Conservation (phyloP, 2,329 filamentous ascomycete genomes). For the Sarocladium kiliense region DNA sequence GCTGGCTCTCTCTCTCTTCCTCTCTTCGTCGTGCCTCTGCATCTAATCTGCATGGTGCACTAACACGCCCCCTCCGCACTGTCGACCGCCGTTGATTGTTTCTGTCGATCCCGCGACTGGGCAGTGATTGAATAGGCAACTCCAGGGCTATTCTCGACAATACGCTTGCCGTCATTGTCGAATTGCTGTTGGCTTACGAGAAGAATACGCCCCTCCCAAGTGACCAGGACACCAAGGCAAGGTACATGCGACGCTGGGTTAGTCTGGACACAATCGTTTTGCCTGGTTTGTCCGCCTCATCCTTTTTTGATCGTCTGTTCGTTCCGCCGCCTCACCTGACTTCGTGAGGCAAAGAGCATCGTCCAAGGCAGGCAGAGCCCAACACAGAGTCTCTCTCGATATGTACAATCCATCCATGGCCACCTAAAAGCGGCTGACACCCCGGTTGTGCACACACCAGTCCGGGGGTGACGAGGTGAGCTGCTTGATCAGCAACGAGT, state of each 20-base stretch:
- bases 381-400: too few relatives aligned
- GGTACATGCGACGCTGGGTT: neutral
- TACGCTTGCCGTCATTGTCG: conserved; percentile 6
- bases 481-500: conserved; percentile 4
- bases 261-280: neutral
- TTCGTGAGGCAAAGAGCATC: too few relatives aligned
- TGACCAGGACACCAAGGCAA: neutral
- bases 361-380: too few relatives aligned
- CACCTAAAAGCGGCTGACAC: neutral
- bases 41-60: neutral
- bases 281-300: neutral
- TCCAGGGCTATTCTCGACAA: neutral
- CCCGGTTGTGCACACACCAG: conserved; percentile 1
- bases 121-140: conserved; percentile 1
- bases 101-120: conserved; percentile 6
- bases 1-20: neutral
- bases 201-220: neutral
- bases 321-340: neutral
- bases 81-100: neutral
- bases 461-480: conserved; percentile 3
- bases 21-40: neutral
- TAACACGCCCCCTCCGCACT: conserved; percentile 1
- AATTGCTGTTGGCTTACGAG: neutral
- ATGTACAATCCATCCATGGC: neutral
- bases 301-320: neutral